Evolutionary conservation across 176 grass and related monocot genomes (phyloP), one percentile per base, ranked within the genome.

Genomic region (Zizania latifolia): DNA sequence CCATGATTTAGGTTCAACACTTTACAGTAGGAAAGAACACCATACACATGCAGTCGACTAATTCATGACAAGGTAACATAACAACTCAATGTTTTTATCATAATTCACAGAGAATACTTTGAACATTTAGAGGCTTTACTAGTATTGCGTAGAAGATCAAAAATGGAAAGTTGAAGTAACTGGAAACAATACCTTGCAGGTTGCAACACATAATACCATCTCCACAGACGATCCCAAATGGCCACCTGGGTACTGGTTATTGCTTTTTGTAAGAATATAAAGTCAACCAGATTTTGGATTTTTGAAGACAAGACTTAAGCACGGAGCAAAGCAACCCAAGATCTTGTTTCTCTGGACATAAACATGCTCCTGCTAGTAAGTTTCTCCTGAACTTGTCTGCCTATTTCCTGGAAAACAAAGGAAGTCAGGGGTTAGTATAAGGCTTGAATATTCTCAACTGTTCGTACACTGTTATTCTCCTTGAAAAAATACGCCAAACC

Each of bases 361-460:
- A 88, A 84, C 75, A 84, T 79, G 54, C 54, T 79, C 62, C 33
- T 27, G 29, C 16, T 37, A 79, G 75, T 56, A 84, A 84, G 81
- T 83, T 88, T 88, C 81, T 75, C 81, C 81, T 88, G 75, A 88
- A 84, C 75, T 57, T 88, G 81, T 84, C 81, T 83, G 75, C 81
- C 75, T 30, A 70, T 88, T 84, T 84, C 63, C 81, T 70, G 76
- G 86, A 80, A 83, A 87, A 68, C 62, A 83, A 78, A 79, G 62
- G 80, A 28, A 80, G 41, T 1, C 56, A 21, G 12, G 28, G 62
- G 35, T 79, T 88, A 56, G 54, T 75, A 83, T 83, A 83, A 75
- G 60, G 79, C 69, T 78, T 75, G 41, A 78, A 74, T 83, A 88
- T 79, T 73, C 69, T 53, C 81, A 80, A 79, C 70, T 80, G 61